phyloP scores from a whole-genome alignment of 108 stramenopile species.

The Aurantiochytrium sp. region DNA sequence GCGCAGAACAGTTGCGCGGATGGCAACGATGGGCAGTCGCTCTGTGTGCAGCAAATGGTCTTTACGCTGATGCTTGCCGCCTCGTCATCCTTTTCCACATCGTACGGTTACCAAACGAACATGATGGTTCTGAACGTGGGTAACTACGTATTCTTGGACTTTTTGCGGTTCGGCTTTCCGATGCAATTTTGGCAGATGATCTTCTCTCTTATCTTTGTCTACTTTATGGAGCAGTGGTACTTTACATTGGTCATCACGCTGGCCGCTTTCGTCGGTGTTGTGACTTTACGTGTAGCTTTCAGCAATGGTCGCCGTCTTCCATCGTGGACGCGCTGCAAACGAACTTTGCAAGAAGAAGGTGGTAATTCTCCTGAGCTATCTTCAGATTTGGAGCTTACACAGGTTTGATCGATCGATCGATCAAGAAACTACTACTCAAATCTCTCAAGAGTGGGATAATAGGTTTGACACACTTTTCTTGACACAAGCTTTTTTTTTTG shows the following conservation, averaged over 20 bases:
- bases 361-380: too few species aligned
- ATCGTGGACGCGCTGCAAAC: too few species aligned
- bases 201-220: not conserved
- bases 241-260: not conserved
- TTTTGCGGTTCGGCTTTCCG: not conserved
- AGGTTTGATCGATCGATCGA: too few species aligned
- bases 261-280: not conserved
- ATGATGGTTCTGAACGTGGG: not conserved
- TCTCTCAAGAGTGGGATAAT: too few species aligned
- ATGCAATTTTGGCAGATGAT: conserved; percentile 15
- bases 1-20: not conserved
- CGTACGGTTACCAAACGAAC: conserved; percentile 9
- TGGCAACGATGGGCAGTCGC: not conserved
- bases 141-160: not conserved
- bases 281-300: not conserved
- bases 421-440: too few species aligned
- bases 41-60: not conserved
- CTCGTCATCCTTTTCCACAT: not conserved
- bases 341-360: too few species aligned
- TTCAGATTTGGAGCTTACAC: too few species aligned
- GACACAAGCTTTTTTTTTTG: too few species aligned
- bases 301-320: too few species aligned
- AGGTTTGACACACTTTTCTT: too few species aligned
- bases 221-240: not conserved
- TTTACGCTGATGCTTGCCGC: not conserved